These are phyloP conservation scores for Termitomyces sp. DNA, from an alignment of 768 basidiomycete genomes.

Conservation along the genomic window DNA sequence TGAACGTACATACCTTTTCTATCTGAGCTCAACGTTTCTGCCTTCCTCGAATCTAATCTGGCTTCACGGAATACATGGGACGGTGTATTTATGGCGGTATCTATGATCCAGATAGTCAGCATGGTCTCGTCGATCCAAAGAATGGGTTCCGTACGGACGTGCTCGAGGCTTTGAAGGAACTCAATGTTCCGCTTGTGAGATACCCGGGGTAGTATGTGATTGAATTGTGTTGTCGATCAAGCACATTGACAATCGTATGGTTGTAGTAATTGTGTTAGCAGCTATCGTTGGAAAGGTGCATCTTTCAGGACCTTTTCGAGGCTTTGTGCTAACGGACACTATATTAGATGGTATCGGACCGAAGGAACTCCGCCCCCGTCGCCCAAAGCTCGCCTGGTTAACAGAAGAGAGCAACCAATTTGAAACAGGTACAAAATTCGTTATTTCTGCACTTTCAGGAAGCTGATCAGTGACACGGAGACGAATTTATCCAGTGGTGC, in stretches of 20 bases:
- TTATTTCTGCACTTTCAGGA: no score
- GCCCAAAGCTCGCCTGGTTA: conserved; percentile 58
- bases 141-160: conserved; percentile 49
- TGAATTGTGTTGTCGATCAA: not conserved
- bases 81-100: conserved; percentile 50
- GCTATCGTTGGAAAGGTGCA: conserved; percentile 49
- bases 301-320: not conserved
- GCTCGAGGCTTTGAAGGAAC: conserved; percentile 35
- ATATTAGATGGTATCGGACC: conserved; percentile 48
- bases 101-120: conserved; percentile 30
- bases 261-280: conserved; percentile 43
- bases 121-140: conserved; percentile 29
- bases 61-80: conserved; percentile 60
- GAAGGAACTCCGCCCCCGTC: conserved; percentile 37
- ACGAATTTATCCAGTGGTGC: conserved; percentile 54
- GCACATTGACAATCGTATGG: not conserved
- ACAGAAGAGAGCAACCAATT: conserved; percentile 57
- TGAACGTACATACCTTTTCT: not conserved
- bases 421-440: conserved; percentile 34
- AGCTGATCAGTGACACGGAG: conserved; percentile 2
- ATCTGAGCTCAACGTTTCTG: not conserved
- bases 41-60: conserved; percentile 46
- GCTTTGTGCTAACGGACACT: not conserved
- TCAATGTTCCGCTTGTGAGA: conserved; percentile 42
- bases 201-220: conserved; percentile 45